A percentile compares a stretch with the other conserved stretches of the same genome.
phyloP scores from a whole-genome alignment of 1,139 yeast species.

The Taiozyma sp. region DNA sequence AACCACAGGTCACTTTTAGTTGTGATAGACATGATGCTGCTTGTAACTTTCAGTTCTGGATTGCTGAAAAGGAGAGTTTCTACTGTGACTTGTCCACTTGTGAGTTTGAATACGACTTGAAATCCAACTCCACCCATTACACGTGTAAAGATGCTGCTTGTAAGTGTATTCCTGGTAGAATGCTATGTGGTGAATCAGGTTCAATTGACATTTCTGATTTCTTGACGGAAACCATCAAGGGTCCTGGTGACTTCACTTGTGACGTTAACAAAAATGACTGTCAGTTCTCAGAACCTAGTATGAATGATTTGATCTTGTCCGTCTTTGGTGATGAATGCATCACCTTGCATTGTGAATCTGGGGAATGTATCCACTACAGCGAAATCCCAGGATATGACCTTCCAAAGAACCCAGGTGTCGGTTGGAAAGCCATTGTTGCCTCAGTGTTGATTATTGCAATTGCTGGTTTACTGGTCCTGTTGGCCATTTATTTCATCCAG shows the following conservation, averaged over 20 bases:
- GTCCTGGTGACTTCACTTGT: constrained; percentile 92
- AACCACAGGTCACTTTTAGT: constrained; percentile 89
- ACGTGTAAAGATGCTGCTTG: constrained; percentile 75
- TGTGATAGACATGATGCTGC: constrained; percentile 63
- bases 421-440: constrained; percentile 45
- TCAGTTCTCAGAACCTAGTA: constrained; percentile 87
- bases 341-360: constrained; percentile 72
- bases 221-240: constrained; percentile 79
- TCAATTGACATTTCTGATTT: constrained; percentile 94
- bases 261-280: constrained; percentile 59
- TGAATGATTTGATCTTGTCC: constrained; percentile 85
- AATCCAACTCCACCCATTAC: constrained; percentile 68
- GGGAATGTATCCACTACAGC: constrained; percentile 89
- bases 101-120: constrained; percentile 58
- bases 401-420: constrained; percentile 55
- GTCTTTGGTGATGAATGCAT: constrained; percentile 94
- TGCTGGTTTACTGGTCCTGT: constrained; percentile 32
- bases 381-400: constrained; percentile 85
- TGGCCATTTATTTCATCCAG: constrained; percentile 48
- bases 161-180: constrained; percentile 84
- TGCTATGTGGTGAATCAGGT: constrained; percentile 92
- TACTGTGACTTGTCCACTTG: constrained; percentile 80
- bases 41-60: constrained; percentile 96
- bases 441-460: constrained; percentile 44
- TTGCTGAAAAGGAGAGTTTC: constrained; percentile 82